phyloP scores from a whole-genome alignment of 1,284 basidiomycete species.

The Lignosus rhinocerotis region DNA sequence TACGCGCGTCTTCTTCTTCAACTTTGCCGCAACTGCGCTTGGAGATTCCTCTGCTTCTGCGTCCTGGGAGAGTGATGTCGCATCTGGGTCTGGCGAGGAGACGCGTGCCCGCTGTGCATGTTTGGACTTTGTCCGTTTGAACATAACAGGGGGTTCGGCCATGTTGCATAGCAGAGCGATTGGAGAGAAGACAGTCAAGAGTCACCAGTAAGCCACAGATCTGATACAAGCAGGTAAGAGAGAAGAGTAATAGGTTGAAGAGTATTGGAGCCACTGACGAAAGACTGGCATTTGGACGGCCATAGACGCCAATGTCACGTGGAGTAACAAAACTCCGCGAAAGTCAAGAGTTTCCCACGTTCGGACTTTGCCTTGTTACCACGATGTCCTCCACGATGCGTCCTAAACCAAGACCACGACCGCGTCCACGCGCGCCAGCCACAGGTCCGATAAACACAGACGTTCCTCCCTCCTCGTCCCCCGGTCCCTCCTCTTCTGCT shows the following conservation, averaged over 20 bases:
- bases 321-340: conserved; percentile 19
- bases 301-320: conserved; percentile 21
- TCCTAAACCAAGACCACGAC: conserved; percentile 53
- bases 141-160: conserved; percentile 36
- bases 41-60: conserved; percentile 45
- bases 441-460: conserved; percentile 10
- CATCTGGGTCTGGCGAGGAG: conserved; percentile 31
- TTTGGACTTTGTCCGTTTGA: conserved; percentile 63
- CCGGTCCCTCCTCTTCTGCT: conserved; percentile 19
- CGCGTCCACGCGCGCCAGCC: conserved; percentile 37
- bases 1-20: conserved; percentile 65
- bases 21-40: conserved; percentile 57
- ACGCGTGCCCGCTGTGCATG: conserved; percentile 47
- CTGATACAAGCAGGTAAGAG: not conserved
- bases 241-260: too few relatives aligned
- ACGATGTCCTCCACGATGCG: conserved; percentile 37
- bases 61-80: conserved; percentile 33
- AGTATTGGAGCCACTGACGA: too few relatives aligned
- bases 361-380: conserved; percentile 25
- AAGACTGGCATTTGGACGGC: not conserved
- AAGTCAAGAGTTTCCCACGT: conserved; percentile 49
- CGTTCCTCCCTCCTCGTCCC: conserved; percentile 25
- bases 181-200: not conserved
- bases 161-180: not conserved
- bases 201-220: not conserved